phyloP scores from a whole-genome alignment of 306 rosid species.

The Phaseolus lunatus region DNA sequence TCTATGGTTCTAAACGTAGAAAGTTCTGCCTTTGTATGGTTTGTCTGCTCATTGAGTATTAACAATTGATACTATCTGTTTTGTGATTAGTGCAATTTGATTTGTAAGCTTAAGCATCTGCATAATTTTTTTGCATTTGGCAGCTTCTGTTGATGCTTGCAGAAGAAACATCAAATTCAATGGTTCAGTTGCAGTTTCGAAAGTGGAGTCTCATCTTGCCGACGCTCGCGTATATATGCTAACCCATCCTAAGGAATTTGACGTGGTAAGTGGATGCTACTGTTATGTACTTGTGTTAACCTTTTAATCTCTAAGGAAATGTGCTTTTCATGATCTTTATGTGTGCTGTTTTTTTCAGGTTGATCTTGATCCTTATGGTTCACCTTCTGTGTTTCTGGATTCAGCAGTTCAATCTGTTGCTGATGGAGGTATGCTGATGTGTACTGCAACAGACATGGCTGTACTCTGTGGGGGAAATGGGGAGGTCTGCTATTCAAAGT shows the following conservation, averaged over 20 bases:
- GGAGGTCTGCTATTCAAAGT: slow-evolving; percentile 99
- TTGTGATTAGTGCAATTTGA: slow-evolving; percentile 18
- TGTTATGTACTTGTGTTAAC: slow-evolving; percentile 17
- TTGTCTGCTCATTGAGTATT: slow-evolving; percentile 16
- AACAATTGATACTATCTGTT: background rate
- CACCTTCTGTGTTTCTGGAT: slow-evolving; percentile 95
- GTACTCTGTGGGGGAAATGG: slow-evolving; percentile 97
- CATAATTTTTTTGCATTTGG: slow-evolving; percentile 33
- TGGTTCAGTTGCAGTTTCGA: slow-evolving; percentile 84
- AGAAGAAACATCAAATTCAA: slow-evolving; percentile 95
- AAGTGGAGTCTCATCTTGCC: slow-evolving; percentile 93
- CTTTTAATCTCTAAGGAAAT: slow-evolving; percentile 12
- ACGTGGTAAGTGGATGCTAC: slow-evolving; percentile 69
- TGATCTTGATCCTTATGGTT: slow-evolving; percentile 98
- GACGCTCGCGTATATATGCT: slow-evolving; percentile 99
- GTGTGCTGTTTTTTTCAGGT: slow-evolving; percentile 68
- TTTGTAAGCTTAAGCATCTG: slow-evolving; percentile 41
- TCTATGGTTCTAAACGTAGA: slow-evolving; percentile 20
- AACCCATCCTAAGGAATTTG: slow-evolving; percentile 91
- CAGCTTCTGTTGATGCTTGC: slow-evolving; percentile 95
- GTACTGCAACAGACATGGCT: slow-evolving; percentile 99
- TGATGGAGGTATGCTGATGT: slow-evolving; percentile 98
- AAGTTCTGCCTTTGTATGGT: slow-evolving; percentile 1
- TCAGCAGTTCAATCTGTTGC: slow-evolving; percentile 95
- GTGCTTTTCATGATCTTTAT: slow-evolving; percentile 24